Base-by-base conservation (phyloP, 768 basidiomycete genomes). In the Lactarius akahatsu region DNA sequence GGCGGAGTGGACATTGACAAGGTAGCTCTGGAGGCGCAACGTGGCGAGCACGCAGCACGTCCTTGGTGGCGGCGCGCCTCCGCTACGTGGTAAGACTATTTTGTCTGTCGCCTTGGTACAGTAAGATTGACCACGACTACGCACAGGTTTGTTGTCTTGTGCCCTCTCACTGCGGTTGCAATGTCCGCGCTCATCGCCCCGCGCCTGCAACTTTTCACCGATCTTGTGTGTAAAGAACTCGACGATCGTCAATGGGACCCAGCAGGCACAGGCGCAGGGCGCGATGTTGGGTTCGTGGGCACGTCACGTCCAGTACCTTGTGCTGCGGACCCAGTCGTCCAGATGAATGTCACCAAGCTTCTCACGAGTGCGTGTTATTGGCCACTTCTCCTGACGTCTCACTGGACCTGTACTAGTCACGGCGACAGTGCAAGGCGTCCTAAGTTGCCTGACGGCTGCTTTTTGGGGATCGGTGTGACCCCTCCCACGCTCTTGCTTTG, bases 11-110 rank as follows among this genome's bases (percentile, higher is more conserved):
- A 61, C 28, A 52, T 70, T 62, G 62, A 70, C 59, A 59, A 64
- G 23, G 62, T 67, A 61, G 68, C 73, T 41, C 66, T 73, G 58
- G 65, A 74, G n/a, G 66, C 71, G 26, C 68, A 70, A 43, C 69
- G 66, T 11, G 41, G 59, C 38, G 72, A 70, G 43, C 65, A 58
- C 59, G 61, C 47, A 62, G 69, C 47, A 3, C 78, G 81, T 56
- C 87, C 90, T 3, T 92, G 91, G 90, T 92, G 88, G 84, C 90
- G 80, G 76, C 78, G 82, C 50, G 89, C 91, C 3, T 91, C 90
- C 0, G 81, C 89, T 0, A 82, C 80, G 77, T 92, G 91, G 92
- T 91, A 69, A 70, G 85, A 77, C 11, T 50, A 77, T 50, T 36
- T 41, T n/a, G 52, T 34, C 9, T 23, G n/a, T 40, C 32, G 1